Percentiles rank a stretch among this genome's conserved stretches.
phyloP scores from a whole-genome alignment of 2,329 filamentous ascomycete species.

The Parastagonospora avenae region DNA sequence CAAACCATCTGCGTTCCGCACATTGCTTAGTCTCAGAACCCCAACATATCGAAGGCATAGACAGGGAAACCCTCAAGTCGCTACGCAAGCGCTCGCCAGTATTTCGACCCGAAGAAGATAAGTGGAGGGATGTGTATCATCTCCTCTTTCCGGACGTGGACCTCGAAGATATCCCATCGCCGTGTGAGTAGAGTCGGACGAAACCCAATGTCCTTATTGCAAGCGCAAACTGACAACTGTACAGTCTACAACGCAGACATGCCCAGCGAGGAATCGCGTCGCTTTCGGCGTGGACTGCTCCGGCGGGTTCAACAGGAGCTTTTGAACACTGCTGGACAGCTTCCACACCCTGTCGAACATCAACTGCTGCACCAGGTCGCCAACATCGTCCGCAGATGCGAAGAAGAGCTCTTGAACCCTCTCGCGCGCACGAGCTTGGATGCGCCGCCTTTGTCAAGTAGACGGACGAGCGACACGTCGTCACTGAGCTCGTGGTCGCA shows the following conservation, averaged over 20 bases:
- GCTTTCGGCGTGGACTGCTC: constrained; percentile 44
- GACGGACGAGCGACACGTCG: too few species aligned
- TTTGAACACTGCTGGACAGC: constrained; percentile 22
- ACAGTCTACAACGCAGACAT: constrained; percentile 44
- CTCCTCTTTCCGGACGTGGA: constrained; percentile 44
- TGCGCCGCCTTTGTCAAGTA: too few species aligned
- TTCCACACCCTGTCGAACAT: constrained; percentile 29
- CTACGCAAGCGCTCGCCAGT: constrained; percentile 44
- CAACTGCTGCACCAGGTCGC: constrained; percentile 34
- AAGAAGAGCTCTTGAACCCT: constrained; percentile 27
- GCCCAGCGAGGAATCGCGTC: constrained; percentile 27
- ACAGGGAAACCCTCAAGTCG: constrained; percentile 41
- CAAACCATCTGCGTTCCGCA: constrained; percentile 38
- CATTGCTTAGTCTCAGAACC: constrained; percentile 26
- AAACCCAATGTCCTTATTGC: background rate
- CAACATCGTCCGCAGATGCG: constrained; percentile 33
- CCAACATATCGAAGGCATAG: constrained; percentile 46
- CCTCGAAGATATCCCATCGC: constrained; percentile 38
- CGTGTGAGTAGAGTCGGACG: constrained; percentile 33
- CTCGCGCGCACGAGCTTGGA: constrained; percentile 1
- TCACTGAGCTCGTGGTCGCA: too few species aligned
- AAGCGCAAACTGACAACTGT: background rate
- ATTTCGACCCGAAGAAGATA: constrained; percentile 40
- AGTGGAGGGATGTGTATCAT: constrained; percentile 48
- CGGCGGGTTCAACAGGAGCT: constrained; percentile 41